phyloP scores from a whole-genome alignment of 208 protist species.

The Wallacemonas sp. region DNA sequence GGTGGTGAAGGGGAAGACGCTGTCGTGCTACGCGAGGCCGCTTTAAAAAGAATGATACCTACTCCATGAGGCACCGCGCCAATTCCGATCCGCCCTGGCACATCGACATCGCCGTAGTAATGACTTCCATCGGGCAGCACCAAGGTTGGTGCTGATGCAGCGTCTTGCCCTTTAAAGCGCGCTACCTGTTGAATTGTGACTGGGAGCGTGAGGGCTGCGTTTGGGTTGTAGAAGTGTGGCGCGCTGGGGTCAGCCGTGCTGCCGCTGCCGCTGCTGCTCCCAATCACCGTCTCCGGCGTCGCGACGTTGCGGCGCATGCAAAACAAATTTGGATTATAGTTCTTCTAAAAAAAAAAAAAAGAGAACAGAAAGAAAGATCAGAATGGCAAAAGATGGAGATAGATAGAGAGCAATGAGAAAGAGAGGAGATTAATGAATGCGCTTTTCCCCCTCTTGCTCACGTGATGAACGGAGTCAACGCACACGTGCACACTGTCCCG shows the following conservation, averaged over 20 bases:
- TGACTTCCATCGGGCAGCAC: constrained; percentile 57
- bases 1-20: constrained; percentile 11
- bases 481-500: no score
- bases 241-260: neutral
- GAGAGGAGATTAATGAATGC: no score
- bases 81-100: constrained; percentile 18
- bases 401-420: no score
- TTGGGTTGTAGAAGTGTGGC: constrained; percentile 35
- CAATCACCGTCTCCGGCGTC: neutral
- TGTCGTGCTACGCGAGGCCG: neutral
- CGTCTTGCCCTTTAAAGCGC: constrained; percentile 47
- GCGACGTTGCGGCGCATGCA: neutral
- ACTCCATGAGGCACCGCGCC: constrained; percentile 43
- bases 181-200: constrained; percentile 68
- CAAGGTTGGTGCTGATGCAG: constrained; percentile 29
- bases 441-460: no score
- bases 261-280: no score
- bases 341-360: no score
- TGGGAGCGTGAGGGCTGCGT: constrained; percentile 32
- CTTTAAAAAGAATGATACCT: constrained; percentile 76
- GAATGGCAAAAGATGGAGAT: no score
- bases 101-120: constrained; percentile 75
- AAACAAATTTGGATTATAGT: no score
- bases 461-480: no score
- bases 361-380: no score